These are phyloP conservation scores for Saxophila tyrrhenica DNA, from an alignment of 495 filamentous ascomycete species.

Conservation along the genomic window DNA sequence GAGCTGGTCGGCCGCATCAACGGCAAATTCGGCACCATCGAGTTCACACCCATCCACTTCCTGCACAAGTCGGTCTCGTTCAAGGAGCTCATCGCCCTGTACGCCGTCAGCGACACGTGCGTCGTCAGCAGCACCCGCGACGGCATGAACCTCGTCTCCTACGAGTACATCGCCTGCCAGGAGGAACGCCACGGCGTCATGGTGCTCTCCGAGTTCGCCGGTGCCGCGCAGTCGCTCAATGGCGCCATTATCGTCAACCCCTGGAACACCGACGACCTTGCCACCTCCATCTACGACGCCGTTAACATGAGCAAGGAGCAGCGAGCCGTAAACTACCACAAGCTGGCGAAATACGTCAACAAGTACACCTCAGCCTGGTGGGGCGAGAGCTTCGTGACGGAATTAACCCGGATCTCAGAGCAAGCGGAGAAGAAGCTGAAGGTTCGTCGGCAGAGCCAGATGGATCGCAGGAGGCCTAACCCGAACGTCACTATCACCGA, in stretches of 20 bases:
- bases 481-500: background rate
- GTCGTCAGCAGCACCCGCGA: conserved; percentile 85
- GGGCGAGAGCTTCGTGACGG: conserved; percentile 86
- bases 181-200: conserved; percentile 73
- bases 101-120: conserved; percentile 81
- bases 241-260: conserved; percentile 84
- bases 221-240: conserved; percentile 76
- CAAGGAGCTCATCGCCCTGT: conserved; percentile 83
- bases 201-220: conserved; percentile 86
- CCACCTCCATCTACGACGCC: conserved; percentile 72
- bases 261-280: conserved; percentile 80
- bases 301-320: conserved; percentile 79
- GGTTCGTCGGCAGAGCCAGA: conserved; percentile 1
- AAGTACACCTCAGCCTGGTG: conserved; percentile 93
- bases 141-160: conserved; percentile 94
- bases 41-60: conserved; percentile 90
- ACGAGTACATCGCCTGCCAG: conserved; percentile 91
- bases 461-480: background rate
- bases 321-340: conserved; percentile 67
- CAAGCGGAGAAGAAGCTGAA: conserved; percentile 36
- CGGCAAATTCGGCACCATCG: conserved; percentile 81
- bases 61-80: conserved; percentile 83
- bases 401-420: conserved; percentile 62
- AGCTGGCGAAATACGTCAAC: conserved; percentile 71
- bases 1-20: conserved; percentile 87